These are phyloP conservation scores for Tulasnella calospora DNA, from an alignment of 768 basidiomycete species.

Conservation along the genomic window DNA sequence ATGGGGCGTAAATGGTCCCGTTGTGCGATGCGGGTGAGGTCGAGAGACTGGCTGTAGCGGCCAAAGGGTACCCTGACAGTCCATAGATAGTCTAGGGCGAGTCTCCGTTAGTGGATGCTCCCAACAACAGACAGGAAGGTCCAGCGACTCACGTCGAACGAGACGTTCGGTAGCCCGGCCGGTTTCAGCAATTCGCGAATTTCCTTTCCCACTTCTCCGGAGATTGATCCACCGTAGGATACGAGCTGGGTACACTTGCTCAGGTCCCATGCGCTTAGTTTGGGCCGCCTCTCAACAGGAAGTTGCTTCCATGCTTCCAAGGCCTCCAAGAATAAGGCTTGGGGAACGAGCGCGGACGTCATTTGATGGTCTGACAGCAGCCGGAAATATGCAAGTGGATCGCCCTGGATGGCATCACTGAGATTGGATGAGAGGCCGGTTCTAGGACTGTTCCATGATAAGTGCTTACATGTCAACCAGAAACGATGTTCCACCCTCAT, in stretches of 20 bases:
- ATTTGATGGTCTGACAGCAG: constrained; percentile 9
- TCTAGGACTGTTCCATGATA: neutral
- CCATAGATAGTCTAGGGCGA: neutral
- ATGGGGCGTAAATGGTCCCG: neutral
- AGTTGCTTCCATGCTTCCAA: constrained; percentile 12
- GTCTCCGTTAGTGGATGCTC: neutral
- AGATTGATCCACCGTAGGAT: neutral
- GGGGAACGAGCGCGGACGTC: neutral
- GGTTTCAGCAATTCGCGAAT: constrained; percentile 3
- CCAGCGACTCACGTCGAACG: neutral
- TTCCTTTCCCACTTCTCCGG: neutral
- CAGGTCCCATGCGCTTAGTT: neutral
- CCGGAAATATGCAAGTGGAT: neutral
- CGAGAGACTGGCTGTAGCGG: neutral
- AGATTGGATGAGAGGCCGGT: neutral
- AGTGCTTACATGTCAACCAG: neutral
- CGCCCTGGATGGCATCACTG: neutral
- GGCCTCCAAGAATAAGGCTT: neutral
- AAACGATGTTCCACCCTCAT: neutral
- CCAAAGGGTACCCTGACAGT: neutral
- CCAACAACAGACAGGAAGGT: neutral
- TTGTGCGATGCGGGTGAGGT: neutral
- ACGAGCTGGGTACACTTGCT: constrained; percentile 9
- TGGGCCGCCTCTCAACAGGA: neutral
- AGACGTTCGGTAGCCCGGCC: neutral